Evolutionary conservation across 2,329 filamentous ascomycete species (phyloP).

Genomic region (Monilinia aucupariae): DNA sequence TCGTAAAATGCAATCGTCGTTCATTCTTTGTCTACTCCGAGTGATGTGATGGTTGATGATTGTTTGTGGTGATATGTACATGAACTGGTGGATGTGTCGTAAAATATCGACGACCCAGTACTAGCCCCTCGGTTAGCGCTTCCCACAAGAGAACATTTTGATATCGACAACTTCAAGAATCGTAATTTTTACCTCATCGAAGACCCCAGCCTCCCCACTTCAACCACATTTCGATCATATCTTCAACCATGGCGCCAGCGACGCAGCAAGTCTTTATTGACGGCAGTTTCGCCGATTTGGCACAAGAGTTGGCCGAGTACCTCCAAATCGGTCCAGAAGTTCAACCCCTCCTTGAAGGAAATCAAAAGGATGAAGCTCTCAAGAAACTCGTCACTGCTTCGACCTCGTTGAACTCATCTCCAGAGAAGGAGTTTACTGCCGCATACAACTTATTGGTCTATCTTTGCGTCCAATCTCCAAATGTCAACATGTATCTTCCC

Average conservation of each 20-base stretch:
- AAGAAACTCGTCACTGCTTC: constrained; percentile 84
- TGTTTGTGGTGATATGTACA: neutral
- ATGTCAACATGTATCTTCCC: constrained; percentile 79
- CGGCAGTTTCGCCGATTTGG: constrained; percentile 87
- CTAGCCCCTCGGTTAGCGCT: constrained; percentile 18
- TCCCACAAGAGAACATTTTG: constrained; percentile 19
- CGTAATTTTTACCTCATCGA: constrained; percentile 17
- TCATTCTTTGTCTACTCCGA: neutral
- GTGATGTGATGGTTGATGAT: neutral
- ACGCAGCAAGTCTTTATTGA: constrained; percentile 65
- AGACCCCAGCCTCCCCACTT: constrained; percentile 10
- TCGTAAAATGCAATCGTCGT: neutral
- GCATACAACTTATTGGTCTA: constrained; percentile 97
- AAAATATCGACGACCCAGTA: constrained; percentile 7
- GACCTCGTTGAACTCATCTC: constrained; percentile 69
- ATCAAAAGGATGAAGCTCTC: constrained; percentile 75
- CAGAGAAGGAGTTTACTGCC: constrained; percentile 94
- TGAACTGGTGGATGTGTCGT: neutral
- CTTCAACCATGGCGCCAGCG: constrained; percentile 27
- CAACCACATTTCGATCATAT: constrained; percentile 16
- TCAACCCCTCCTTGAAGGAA: constrained; percentile 64
- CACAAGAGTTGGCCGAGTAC: constrained; percentile 91
- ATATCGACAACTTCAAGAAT: constrained; percentile 17
- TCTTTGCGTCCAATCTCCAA: constrained; percentile 80
- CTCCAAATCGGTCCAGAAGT: constrained; percentile 70